phyloP scores from a whole-genome alignment of 1,284 basidiomycete genomes.

The Moesziomyces parantarcticus region DNA sequence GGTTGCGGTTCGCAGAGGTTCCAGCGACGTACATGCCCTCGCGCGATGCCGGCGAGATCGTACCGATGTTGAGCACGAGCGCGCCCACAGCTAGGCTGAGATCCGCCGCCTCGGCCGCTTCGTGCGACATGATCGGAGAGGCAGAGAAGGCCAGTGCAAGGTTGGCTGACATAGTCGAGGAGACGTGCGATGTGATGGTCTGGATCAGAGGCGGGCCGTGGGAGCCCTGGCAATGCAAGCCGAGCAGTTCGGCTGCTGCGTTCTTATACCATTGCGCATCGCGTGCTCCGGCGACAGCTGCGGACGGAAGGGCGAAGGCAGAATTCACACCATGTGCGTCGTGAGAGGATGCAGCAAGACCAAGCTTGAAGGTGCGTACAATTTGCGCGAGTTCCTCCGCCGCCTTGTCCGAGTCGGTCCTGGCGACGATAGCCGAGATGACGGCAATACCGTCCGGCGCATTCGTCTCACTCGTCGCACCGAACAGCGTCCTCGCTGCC shows the following conservation, averaged over 20 bases:
- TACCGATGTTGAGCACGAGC: constrained; percentile 90
- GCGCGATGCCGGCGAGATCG: constrained; percentile 74
- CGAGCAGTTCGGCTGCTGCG: constrained; percentile 25
- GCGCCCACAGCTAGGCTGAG: constrained; percentile 77
- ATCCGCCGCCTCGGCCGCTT: constrained; percentile 81
- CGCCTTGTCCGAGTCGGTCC: constrained; percentile 74
- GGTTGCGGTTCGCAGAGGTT: constrained; percentile 63
- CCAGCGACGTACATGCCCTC: constrained; percentile 87
- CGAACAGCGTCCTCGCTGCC: constrained; percentile 55
- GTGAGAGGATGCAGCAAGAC: constrained; percentile 23
- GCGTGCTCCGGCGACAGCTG: not conserved
- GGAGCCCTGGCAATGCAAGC: constrained; percentile 24
- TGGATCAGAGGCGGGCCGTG: constrained; percentile 55
- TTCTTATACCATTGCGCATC: constrained; percentile 29
- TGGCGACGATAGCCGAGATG: constrained; percentile 86
- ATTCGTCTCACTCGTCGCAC: constrained; percentile 40
- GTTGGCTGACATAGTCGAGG: constrained; percentile 90
- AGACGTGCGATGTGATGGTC: constrained; percentile 90
- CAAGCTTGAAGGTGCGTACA: constrained; percentile 66
- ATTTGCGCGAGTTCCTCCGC: constrained; percentile 70
- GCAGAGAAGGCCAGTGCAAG: constrained; percentile 87
- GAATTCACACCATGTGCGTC: constrained; percentile 16
- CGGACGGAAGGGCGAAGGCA: constrained; percentile 20
- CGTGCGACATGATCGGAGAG: constrained; percentile 84
- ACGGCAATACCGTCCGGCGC: constrained; percentile 79